A percentile compares a stretch with the other conserved stretches of the same genome.
phyloP scores from a whole-genome alignment of 352 stramenopile species.

The Phytophthora cryptogea region DNA sequence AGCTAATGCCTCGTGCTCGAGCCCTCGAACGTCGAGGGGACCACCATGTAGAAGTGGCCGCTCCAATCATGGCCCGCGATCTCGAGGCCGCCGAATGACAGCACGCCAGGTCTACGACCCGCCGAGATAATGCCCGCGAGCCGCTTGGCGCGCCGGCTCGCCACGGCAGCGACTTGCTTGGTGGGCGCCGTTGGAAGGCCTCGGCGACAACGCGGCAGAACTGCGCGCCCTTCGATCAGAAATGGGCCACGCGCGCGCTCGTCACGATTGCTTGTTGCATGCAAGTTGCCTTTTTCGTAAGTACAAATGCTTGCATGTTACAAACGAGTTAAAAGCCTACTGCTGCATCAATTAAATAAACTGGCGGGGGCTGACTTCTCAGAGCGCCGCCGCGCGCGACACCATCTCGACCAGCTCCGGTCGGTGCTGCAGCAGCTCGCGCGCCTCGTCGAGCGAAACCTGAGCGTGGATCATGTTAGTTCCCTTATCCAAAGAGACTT shows the following conservation, averaged over 20 bases:
- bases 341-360: slow-evolving; percentile 15
- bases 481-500: background rate
- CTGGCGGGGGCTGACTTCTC: background rate
- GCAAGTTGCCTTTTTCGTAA: slow-evolving; percentile 14
- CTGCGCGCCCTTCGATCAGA: slow-evolving; percentile 21
- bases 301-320: slow-evolving; percentile 9
- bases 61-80: slow-evolving; percentile 12
- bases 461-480: slow-evolving; percentile 4
- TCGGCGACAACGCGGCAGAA: background rate
- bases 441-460: slow-evolving; percentile 39
- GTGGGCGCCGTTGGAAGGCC: slow-evolving; percentile 9
- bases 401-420: slow-evolving; percentile 56
- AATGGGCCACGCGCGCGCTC: slow-evolving; percentile 10
- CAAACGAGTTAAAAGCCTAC: slow-evolving; percentile 6
- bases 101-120: slow-evolving; percentile 15
- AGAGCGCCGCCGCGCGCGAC: slow-evolving; percentile 27
- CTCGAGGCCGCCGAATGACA: slow-evolving; percentile 14
- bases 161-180: background rate
- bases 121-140: slow-evolving; percentile 8
- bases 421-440: slow-evolving; percentile 34
- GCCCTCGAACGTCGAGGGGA: background rate
- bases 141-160: slow-evolving; percentile 6
- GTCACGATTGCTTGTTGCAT: slow-evolving; percentile 15
- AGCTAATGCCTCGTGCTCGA: background rate
- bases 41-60: slow-evolving; percentile 20